A percentile compares a stretch with the other conserved stretches of the same genome.
Conservation (phyloP, 1,284 basidiomycete species). For the Cystobasidium sp. region DNA sequence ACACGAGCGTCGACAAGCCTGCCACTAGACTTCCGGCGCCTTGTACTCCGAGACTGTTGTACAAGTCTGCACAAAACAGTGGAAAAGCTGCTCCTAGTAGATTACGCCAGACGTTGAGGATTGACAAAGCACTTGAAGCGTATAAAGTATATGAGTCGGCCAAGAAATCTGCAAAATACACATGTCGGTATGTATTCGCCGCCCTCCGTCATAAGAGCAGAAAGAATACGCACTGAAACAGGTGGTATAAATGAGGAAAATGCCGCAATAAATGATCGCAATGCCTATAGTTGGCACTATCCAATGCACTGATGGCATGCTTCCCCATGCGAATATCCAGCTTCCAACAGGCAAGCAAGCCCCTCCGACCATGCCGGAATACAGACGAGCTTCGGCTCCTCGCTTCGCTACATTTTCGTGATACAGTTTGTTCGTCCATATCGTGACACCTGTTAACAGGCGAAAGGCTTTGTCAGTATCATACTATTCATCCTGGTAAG, state of each 20-base stretch:
- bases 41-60: slow-evolving; percentile 29
- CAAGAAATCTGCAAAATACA: background rate
- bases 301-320: slow-evolving; percentile 47
- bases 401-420: slow-evolving; percentile 60
- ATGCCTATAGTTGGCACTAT: slow-evolving; percentile 54
- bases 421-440: slow-evolving; percentile 46
- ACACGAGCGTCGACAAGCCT: slow-evolving; percentile 23
- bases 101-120: slow-evolving; percentile 31
- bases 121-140: slow-evolving; percentile 14
- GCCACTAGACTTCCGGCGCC: slow-evolving; percentile 37
- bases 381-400: slow-evolving; percentile 76
- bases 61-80: slow-evolving; percentile 20
- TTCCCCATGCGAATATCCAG: slow-evolving; percentile 48
- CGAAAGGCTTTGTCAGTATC: background rate
- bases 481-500: background rate
- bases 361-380: slow-evolving; percentile 68
- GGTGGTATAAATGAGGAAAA: slow-evolving; percentile 29
- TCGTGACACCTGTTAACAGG: background rate
- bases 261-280: slow-evolving; percentile 49
- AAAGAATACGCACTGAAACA: slow-evolving; percentile 47
- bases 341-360: slow-evolving; percentile 58
- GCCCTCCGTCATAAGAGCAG: too few relatives aligned
- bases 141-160: slow-evolving; percentile 26
- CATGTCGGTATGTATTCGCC: too few relatives aligned
- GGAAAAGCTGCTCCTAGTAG: slow-evolving; percentile 39